Evolutionary conservation across 768 basidiomycete genomes (phyloP), one percentile per base, ranked within the genome.

Genomic region (Leucosporidium scottii): DNA sequence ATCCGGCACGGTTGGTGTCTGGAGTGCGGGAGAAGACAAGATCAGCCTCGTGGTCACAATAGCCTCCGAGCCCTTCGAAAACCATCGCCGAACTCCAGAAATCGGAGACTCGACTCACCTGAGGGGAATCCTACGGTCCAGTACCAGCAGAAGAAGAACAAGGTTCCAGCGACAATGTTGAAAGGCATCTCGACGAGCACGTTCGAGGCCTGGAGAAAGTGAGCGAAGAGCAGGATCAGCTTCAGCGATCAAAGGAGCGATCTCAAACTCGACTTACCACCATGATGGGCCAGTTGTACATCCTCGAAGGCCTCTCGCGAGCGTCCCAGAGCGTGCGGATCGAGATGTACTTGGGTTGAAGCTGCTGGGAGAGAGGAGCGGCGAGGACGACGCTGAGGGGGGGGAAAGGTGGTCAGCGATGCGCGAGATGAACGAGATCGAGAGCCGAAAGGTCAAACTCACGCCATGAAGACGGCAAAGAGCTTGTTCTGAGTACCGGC

Each of bases 91-190:
- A 44, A 15, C 39, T 44, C 39, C 8, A 44, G 2, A 9, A 15
- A 10, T 8, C 10, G 39, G 15, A 15, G 8, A 13, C 15, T 10
- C 3, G 6, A 44, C 39, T 44, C 13, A 44, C 39, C 39, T 13
- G 39, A 34, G 13, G 80, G 79, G 73, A 78, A 80, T 0, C 86
- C 86, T 59, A 87, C 84, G 7, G 86, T 85, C 84, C 84, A 87
- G 77, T 82, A 88, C 86, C 86, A 88, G 72, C 82, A 84, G 61
- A 86, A 72, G 79, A 84, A 89, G 78, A 85, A 82, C 18, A 88
- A 63, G 0, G 81, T 79, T 1, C 85, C 84, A 0, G 23, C 51
- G 30, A 61, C 21, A 47, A 71, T 34, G 25, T 70, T 54, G 20
- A 30, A 54, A 7, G 53, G 53, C 21, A 55, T 31, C 23, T 64